A percentile compares a stretch with the other conserved stretches of the same genome.
phyloP scores from a whole-genome alignment of 495 filamentous ascomycete genomes.

The Talaromyces thailandensis region DNA sequence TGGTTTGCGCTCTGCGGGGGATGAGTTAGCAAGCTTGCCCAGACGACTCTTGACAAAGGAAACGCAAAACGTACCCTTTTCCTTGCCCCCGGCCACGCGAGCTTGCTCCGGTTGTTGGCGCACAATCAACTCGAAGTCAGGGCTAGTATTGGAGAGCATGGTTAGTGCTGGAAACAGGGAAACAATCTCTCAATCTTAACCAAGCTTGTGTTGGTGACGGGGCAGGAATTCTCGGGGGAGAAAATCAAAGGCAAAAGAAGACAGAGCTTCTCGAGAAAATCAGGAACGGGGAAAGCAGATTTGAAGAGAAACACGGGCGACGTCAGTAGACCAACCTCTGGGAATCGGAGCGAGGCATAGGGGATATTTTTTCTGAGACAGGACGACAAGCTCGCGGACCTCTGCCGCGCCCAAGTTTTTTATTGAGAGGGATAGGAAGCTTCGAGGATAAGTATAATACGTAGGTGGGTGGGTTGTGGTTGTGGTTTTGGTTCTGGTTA shows the following conservation, averaged over 20 bases:
- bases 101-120: constrained; percentile 59
- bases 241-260: not conserved
- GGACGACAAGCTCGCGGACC: not conserved
- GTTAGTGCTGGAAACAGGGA: constrained; percentile 27
- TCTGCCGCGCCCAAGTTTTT: constrained; percentile 1
- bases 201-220: constrained; percentile 1
- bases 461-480: not conserved
- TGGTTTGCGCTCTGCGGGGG: constrained; percentile 70
- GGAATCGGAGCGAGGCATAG: constrained; percentile 9
- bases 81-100: constrained; percentile 63
- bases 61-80: constrained; percentile 45
- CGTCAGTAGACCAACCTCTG: constrained; percentile 8
- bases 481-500: not conserved
- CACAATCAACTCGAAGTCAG: constrained; percentile 54
- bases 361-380: not conserved
- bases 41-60: constrained; percentile 9
- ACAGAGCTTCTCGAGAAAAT: not conserved
- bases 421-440: not conserved
- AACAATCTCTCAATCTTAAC: constrained; percentile 3
- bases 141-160: constrained; percentile 34
- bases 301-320: constrained; percentile 5
- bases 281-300: not conserved
- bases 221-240: not conserved
- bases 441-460: not conserved
- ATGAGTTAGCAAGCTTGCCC: not conserved